A percentile compares a stretch with the other conserved stretches of the same genome.
Evolutionary conservation across 306 rosid genomes (phyloP).

Genomic region (Malus sieversii): DNA sequence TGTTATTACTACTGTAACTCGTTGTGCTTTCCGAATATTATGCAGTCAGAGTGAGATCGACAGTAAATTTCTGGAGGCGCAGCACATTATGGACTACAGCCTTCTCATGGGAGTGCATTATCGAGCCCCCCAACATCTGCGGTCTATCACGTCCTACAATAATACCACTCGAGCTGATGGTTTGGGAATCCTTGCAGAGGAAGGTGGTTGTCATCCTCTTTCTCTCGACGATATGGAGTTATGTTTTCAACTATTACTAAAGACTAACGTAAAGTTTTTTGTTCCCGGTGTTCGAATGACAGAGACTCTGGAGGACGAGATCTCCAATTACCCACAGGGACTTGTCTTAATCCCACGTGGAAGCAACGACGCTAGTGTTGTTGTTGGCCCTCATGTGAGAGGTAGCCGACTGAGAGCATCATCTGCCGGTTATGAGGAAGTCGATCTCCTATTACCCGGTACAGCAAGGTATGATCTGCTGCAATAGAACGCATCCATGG

Average conservation of each 20-base stretch:
- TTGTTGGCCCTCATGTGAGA: conserved; percentile 86
- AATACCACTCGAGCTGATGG: conserved; percentile 56
- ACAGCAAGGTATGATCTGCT: conserved; percentile 76
- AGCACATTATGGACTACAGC: conserved; percentile 95
- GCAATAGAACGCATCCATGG: background rate
- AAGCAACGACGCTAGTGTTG: conserved; percentile 55
- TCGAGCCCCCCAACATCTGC: conserved; percentile 88
- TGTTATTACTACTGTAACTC: background rate
- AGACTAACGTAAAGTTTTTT: conserved; percentile 6
- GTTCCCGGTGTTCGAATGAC: conserved; percentile 25
- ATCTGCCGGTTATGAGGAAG: conserved; percentile 91
- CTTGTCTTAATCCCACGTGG: conserved; percentile 93
- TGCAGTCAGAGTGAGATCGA: conserved; percentile 90
- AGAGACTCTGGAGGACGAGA: conserved; percentile 85
- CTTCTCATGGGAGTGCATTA: conserved; percentile 95
- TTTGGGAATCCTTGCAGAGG: conserved; percentile 80
- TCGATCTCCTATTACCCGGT: conserved; percentile 93
- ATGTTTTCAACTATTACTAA: background rate
- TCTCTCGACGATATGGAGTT: background rate
- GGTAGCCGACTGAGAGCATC: conserved; percentile 97
- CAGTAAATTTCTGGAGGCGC: conserved; percentile 82
- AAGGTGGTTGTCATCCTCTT: conserved; percentile 30
- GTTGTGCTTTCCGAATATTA: background rate
- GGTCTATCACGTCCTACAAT: conserved; percentile 31
- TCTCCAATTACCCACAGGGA: conserved; percentile 74